Percentiles rank a stretch among this genome's conserved stretches.
Conservation (phyloP, 345 rosid genomes). For the Xanthoceras sorbifolium region DNA sequence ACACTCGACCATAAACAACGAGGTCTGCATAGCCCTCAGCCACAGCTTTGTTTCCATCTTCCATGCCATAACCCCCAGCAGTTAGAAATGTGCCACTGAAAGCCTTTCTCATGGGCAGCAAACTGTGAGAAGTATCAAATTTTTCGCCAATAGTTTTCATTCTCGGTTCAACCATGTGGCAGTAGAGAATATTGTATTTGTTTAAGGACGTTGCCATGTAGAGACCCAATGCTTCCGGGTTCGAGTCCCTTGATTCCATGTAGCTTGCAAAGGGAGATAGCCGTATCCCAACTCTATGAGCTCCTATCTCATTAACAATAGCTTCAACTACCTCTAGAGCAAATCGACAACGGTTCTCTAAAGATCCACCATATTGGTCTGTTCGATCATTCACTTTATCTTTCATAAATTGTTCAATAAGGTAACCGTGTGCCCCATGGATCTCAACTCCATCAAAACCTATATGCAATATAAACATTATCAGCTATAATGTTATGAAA, state of each 20-base stretch:
- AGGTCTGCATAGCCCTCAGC: constrained; percentile 53
- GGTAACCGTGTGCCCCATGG: constrained; percentile 73
- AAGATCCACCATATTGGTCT: constrained; percentile 67
- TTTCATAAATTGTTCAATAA: constrained; percentile 72
- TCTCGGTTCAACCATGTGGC: constrained; percentile 73
- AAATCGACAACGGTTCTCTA: constrained; percentile 64
- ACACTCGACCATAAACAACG: constrained; percentile 60
- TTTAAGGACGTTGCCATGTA: constrained; percentile 62
- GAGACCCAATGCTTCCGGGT: constrained; percentile 64
- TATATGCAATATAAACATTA: constrained; percentile 7
- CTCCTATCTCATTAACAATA: constrained; percentile 58
- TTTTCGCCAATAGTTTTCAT: constrained; percentile 41
- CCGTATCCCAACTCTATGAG: constrained; percentile 62
- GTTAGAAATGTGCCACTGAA: constrained; percentile 63
- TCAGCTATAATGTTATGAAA: too few relatives aligned
- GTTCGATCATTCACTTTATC: constrained; percentile 73
- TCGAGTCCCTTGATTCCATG: constrained; percentile 54
- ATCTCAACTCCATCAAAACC: constrained; percentile 87
- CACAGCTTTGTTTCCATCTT: constrained; percentile 57
- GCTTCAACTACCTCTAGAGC: constrained; percentile 65
- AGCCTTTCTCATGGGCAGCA: constrained; percentile 61
- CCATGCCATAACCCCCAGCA: constrained; percentile 58
- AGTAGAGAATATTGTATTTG: constrained; percentile 50
- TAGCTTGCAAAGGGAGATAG: constrained; percentile 60
- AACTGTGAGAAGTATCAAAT: constrained; percentile 27